phyloP scores from a whole-genome alignment of 1,284 basidiomycete species.

The Moniliella sp. region DNA sequence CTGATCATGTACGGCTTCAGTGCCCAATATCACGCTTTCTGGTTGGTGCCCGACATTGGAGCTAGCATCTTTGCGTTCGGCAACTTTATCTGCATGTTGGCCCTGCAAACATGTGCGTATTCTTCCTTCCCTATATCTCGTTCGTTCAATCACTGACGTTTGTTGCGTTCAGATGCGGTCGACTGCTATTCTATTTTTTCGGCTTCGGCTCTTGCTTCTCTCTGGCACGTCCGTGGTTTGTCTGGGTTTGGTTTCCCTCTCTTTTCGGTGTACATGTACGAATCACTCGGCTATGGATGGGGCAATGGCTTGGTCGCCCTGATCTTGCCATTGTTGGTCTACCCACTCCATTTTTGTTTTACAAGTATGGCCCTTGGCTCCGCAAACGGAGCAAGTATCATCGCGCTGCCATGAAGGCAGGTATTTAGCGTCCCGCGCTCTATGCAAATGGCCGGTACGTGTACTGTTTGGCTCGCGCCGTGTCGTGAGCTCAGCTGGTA shows the following conservation, averaged over 20 bases:
- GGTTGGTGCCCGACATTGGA: constrained; percentile 46
- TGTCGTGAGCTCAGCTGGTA: too few species aligned
- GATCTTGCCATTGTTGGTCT: constrained; percentile 21
- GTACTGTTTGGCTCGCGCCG: too few species aligned
- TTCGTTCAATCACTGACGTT: too few species aligned
- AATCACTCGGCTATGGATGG: constrained; percentile 25
- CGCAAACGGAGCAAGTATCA: constrained; percentile 16
- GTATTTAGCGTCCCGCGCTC: too few species aligned
- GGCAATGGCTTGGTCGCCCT: constrained; percentile 26
- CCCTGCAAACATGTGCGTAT: too few species aligned
- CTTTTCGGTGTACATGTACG: constrained; percentile 19
- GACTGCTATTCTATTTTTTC: constrained; percentile 26
- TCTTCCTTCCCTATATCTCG: too few species aligned
- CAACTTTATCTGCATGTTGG: too few species aligned
- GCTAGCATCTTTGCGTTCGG: constrained; percentile 7
- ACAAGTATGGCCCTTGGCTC: constrained; percentile 10
- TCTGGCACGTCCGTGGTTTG: constrained; percentile 18
- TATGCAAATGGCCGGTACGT: too few species aligned
- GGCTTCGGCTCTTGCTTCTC: constrained; percentile 26
- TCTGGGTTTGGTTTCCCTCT: constrained; percentile 29
- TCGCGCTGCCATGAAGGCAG: too few species aligned
- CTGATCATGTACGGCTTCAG: constrained; percentile 49
- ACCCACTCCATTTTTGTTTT: constrained; percentile 22
- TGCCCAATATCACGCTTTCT: constrained; percentile 41
- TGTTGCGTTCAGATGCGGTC: too few species aligned